These are phyloP conservation scores for Colletotrichum brevisporum DNA, from an alignment of 2,329 filamentous ascomycete species.

Conservation along the genomic window DNA sequence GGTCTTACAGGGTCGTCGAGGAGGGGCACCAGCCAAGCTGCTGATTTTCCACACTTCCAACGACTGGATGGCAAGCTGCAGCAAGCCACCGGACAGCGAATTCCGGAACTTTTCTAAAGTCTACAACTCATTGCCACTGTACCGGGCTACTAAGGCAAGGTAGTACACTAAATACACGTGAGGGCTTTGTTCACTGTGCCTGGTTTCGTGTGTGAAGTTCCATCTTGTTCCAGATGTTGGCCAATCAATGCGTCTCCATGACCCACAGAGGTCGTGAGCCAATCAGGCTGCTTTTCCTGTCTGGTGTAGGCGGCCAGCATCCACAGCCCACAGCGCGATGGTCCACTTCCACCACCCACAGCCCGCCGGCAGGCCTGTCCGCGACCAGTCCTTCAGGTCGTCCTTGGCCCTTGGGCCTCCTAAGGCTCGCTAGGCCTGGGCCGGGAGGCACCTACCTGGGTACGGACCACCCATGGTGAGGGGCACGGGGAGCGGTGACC, in stretches of 20 bases:
- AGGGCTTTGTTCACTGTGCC: background rate
- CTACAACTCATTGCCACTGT: no score
- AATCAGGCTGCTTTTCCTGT: constrained; percentile 8
- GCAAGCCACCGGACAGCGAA: no score
- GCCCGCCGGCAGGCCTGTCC: constrained; percentile 21
- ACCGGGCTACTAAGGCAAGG: no score
- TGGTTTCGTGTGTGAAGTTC: constrained; percentile 41
- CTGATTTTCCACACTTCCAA: no score
- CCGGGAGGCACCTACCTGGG: constrained; percentile 9
- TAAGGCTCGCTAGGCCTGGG: constrained; percentile 11
- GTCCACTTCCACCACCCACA: constrained; percentile 25
- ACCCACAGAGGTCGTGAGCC: background rate
- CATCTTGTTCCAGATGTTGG: constrained; percentile 39
- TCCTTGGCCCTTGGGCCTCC: no score
- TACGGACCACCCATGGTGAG: constrained; percentile 9
- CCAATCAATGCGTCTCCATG: constrained; percentile 35
- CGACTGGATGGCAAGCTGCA: no score
- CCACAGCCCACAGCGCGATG: constrained; percentile 15
- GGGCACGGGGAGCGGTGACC: constrained; percentile 39
- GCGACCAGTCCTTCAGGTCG: background rate
- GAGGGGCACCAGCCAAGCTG: no score
- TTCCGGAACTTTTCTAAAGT: no score
- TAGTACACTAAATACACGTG: no score
- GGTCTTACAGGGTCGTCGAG: no score
- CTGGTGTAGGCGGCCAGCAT: constrained; percentile 5